These are phyloP conservation scores for Dothidotthia symphoricarpi DNA, from an alignment of 2,329 filamentous ascomycete genomes.

Conservation along the genomic window DNA sequence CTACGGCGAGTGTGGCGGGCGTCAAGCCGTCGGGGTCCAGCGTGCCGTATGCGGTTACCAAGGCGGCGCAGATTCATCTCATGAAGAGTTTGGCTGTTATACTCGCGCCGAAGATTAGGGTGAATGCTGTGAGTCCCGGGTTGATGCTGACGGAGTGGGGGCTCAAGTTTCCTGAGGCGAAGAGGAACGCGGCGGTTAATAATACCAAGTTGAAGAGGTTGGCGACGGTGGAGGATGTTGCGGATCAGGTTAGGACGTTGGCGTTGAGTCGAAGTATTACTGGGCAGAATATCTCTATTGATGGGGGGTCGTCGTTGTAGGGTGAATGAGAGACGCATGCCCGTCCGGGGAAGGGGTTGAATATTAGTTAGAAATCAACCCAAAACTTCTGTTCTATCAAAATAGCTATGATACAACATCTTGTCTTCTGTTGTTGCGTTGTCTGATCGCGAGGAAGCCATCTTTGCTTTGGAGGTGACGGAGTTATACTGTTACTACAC, in stretches of 20 bases:
- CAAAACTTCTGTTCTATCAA: too few relatives aligned
- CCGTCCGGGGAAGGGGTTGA: too few relatives aligned
- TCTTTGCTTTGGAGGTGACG: too few relatives aligned
- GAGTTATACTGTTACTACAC: too few relatives aligned
- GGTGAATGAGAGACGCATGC: too few relatives aligned
- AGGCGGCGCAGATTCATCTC: slow-evolving; percentile 69
- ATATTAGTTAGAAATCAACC: too few relatives aligned
- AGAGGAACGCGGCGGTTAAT: slow-evolving; percentile 45
- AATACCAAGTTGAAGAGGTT: slow-evolving; percentile 52
- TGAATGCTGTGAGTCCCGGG: slow-evolving; percentile 65
- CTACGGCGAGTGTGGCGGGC: slow-evolving; percentile 63
- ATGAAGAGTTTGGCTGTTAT: slow-evolving; percentile 64
- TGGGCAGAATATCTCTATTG: slow-evolving; percentile 41
- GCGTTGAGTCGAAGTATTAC: slow-evolving; percentile 38
- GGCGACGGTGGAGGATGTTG: slow-evolving; percentile 53
- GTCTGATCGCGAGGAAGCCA: too few relatives aligned
- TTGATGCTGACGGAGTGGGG: slow-evolving; percentile 61
- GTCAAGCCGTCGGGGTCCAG: slow-evolving; percentile 64
- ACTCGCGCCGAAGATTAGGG: slow-evolving; percentile 60
- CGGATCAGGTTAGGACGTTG: slow-evolving; percentile 37
- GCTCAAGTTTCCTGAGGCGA: slow-evolving; percentile 47
- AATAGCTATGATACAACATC: too few relatives aligned
- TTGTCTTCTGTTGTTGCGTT: too few relatives aligned
- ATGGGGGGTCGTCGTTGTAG: slow-evolving; percentile 38
- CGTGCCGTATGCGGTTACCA: slow-evolving; percentile 73